Percentiles rank a stretch among this genome's conserved stretches.
Evolutionary conservation across 2,329 filamentous ascomycete genomes (phyloP).

Genomic region (Aspergillus nomiae): DNA sequence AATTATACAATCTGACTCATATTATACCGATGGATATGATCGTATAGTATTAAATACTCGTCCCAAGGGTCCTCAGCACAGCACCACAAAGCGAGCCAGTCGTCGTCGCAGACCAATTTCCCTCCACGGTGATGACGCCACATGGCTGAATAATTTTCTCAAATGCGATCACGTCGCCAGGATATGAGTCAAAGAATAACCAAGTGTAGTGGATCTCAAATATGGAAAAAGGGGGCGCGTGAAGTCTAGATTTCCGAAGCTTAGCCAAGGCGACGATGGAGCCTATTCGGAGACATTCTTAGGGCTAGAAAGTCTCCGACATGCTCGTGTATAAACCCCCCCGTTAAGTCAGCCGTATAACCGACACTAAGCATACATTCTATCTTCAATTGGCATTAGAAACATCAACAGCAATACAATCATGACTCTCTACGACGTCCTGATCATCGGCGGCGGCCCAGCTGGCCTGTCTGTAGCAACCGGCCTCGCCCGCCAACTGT

Average conservation of each 20-base stretch:
- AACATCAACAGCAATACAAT: neutral
- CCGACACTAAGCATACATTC: accelerated
- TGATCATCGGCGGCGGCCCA: conserved; percentile 47
- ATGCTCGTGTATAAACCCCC: neutral
- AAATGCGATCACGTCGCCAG: neutral
- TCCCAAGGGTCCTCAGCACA: neutral
- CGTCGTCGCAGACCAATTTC: neutral
- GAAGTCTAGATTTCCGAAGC: neutral
- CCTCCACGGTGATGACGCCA: neutral
- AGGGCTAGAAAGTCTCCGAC: neutral
- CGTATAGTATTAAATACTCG: neutral
- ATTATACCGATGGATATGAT: neutral
- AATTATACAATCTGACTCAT: neutral
- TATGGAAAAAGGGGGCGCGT: neutral
- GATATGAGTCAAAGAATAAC: neutral
- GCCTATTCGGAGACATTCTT: neutral
- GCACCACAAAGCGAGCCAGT: neutral
- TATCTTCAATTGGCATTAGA: neutral
- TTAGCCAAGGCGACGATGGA: neutral
- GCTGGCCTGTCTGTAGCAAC: conserved; percentile 43
- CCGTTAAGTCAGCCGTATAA: neutral
- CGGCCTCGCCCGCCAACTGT: conserved; percentile 42
- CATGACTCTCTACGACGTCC: conserved; percentile 1
- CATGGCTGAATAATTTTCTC: neutral
- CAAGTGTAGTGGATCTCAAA: neutral